Base-by-base conservation (phyloP, 169 alveolate species). In the Plasmodium blacklocki region DNA sequence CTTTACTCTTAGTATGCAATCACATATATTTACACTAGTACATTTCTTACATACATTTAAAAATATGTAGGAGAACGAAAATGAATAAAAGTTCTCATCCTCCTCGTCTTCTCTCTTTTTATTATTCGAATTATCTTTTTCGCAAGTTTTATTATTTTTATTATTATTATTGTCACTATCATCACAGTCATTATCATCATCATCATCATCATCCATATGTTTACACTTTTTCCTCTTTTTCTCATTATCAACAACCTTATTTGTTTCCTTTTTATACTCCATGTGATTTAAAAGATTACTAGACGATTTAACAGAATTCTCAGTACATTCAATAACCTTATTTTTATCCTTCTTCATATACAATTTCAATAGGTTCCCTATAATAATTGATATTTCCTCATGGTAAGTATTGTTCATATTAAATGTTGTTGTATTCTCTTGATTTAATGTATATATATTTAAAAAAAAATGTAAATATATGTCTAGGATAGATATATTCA, bases 21-120 rank as follows among this genome's bases (percentile, higher is more conserved):
- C 96, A 45, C 93, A 93, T 18, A 94, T 66, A 73, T 72, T 88
- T 47, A 64, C 72, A 71, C 78, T 74, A 47, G 90, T 83, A 15
- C 89, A 73, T 60, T 94, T 94, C 64, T 94, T 94, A 32, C 85
- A 83, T 15, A 1, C 11, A 50, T 83, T 71, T 83, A 83, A 83
- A 83, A 70, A 83, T 68, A 83, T 71, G 32, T 83, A 67, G 1
- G 91, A 59, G 70, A 83, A 83, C 15, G 91, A 68, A 60, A 43
- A 83, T 2, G 91, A 83, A 32, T 70, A 15, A 73, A 83, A 83
- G 15, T 70, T 71, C 6, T 43, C 70, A 11, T 21, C 43, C 26
- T 39, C 21, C 12, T 47, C 9, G 3, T 83, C 71, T 50, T 63
- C 91, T 21, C 70, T 68, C 29, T 54, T 68, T 8, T 32, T 49